These are phyloP conservation scores for Paramecium caudatum DNA, from an alignment of 73 alveolate genomes.

Conservation along the genomic window DNA sequence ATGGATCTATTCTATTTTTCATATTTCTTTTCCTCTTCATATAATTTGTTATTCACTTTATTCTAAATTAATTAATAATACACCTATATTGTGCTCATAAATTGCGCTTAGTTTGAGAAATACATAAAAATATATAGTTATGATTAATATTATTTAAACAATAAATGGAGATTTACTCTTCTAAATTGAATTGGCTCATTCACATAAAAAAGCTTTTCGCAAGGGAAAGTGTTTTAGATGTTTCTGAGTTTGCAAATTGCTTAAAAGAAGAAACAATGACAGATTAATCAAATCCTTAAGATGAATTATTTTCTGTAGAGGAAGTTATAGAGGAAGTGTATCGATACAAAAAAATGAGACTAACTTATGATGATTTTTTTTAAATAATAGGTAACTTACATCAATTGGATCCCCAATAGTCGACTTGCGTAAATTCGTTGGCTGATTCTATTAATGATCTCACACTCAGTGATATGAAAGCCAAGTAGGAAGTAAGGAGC, in stretches of 20 bases:
- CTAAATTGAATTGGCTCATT: conserved; percentile 52
- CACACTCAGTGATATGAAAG: conserved; percentile 3
- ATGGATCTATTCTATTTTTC: too few relatives aligned
- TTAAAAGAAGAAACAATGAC: background rate
- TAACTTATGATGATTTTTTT: conserved; percentile 46
- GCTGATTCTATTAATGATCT: conserved; percentile 39
- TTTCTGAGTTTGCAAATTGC: background rate
- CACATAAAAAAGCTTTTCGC: background rate
- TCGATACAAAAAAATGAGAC: background rate
- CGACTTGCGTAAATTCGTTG: conserved; percentile 36
- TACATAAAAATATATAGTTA: background rate
- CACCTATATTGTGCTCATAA: background rate
- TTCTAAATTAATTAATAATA: background rate
- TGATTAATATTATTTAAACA: conserved; percentile 35
- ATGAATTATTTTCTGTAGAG: conserved; percentile 57
- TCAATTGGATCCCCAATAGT: conserved; percentile 19
- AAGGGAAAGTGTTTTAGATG: background rate
- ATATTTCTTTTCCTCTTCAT: background rate
- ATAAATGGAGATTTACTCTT: background rate
- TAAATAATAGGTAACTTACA: conserved; percentile 25
- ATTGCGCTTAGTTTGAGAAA: background rate
- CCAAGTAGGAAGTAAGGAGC: background rate
- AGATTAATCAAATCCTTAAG: background rate
- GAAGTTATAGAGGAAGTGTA: conserved; percentile 49
- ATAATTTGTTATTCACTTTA: background rate